These are phyloP conservation scores for Raffaelea albimanens DNA, from an alignment of 2,329 filamentous ascomycete genomes.

Conservation along the genomic window DNA sequence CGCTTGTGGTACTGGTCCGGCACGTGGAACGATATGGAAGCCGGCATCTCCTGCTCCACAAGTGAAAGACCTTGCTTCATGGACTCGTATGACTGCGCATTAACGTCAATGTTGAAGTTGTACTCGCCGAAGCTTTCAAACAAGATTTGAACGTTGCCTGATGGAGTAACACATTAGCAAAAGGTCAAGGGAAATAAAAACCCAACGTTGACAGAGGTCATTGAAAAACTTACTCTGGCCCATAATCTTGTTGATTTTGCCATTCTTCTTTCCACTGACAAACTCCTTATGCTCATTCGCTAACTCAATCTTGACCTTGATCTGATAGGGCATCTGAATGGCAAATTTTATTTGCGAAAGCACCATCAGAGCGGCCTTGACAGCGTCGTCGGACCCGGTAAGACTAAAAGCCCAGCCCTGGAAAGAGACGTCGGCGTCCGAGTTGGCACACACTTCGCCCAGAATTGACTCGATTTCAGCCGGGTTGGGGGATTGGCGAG, in stretches of 20 bases:
- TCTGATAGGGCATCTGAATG: slow-evolving; percentile 78
- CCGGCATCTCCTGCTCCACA: slow-evolving; percentile 98
- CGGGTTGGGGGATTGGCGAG: slow-evolving; percentile 49
- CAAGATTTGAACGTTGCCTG: slow-evolving; percentile 91
- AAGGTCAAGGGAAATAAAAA: background rate
- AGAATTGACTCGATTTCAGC: slow-evolving; percentile 83
- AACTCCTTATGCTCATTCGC: slow-evolving; percentile 99
- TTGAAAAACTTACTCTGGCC: slow-evolving; percentile 62
- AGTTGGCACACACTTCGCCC: slow-evolving; percentile 91
- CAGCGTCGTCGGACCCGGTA: slow-evolving; percentile 90
- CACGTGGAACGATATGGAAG: slow-evolving; percentile 97
- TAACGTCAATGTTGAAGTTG: slow-evolving; percentile 99
- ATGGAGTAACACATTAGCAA: slow-evolving; percentile 7
- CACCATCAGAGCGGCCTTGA: slow-evolving; percentile 90
- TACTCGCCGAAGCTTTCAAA: slow-evolving; percentile 99
- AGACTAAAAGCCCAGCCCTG: slow-evolving; percentile 91
- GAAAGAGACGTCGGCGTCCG: slow-evolving; percentile 87
- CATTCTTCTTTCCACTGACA: slow-evolving; percentile 98
- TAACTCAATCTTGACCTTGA: slow-evolving; percentile 95
- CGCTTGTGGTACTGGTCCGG: slow-evolving; percentile 99
- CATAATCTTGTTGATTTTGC: slow-evolving; percentile 99
- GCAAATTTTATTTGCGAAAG: slow-evolving; percentile 89
- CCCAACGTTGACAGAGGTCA: slow-evolving; percentile 1
- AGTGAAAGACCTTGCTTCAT: slow-evolving; percentile 87
- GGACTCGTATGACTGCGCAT: slow-evolving; percentile 82